phyloP scores from a whole-genome alignment of 2,329 filamentous ascomycete species.

The Cephalotrichum gorgonifer region DNA sequence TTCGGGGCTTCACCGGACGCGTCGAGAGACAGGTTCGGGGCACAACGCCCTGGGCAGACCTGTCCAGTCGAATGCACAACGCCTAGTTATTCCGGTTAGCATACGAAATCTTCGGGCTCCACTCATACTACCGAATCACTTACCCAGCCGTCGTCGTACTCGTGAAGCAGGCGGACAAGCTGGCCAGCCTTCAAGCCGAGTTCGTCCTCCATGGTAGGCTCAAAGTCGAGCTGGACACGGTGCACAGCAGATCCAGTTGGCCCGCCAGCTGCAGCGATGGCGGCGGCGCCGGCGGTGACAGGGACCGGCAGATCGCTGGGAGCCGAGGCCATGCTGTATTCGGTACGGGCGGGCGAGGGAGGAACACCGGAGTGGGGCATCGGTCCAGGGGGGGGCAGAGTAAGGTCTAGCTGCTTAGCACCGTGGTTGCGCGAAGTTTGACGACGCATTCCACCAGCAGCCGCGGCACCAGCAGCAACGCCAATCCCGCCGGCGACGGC shows the following conservation, averaged over 20 bases:
- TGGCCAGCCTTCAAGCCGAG: slow-evolving; percentile 71
- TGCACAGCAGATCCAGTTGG: slow-evolving; percentile 60
- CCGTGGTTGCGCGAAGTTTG: slow-evolving; percentile 46
- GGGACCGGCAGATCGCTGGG: slow-evolving; percentile 33
- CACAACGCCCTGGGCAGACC: slow-evolving; percentile 84
- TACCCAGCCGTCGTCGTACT: slow-evolving; percentile 98
- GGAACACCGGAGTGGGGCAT: slow-evolving; percentile 25
- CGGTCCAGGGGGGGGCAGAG: slow-evolving; percentile 20
- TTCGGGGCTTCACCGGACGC: slow-evolving; percentile 78
- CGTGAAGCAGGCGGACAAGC: slow-evolving; percentile 79
- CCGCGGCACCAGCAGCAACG: slow-evolving; percentile 23
- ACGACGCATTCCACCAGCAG: slow-evolving; percentile 32
- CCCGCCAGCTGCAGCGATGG: slow-evolving; percentile 52
- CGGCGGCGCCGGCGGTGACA: slow-evolving; percentile 41
- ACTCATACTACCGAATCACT: slow-evolving; percentile 26
- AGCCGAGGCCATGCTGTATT: slow-evolving; percentile 49
- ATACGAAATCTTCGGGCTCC: neutral
- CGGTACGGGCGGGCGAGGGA: slow-evolving; percentile 51
- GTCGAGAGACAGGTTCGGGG: slow-evolving; percentile 90
- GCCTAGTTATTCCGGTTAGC: slow-evolving; percentile 44
- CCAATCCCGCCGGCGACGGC: slow-evolving; percentile 11
- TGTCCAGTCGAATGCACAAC: slow-evolving; percentile 83
- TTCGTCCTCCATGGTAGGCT: slow-evolving; percentile 86
- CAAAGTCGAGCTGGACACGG: slow-evolving; percentile 90
- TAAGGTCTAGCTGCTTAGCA: slow-evolving; percentile 43